Evolutionary conservation across 1,139 yeast genomes (phyloP).

Genomic region (Lodderomyces margitis): DNA sequence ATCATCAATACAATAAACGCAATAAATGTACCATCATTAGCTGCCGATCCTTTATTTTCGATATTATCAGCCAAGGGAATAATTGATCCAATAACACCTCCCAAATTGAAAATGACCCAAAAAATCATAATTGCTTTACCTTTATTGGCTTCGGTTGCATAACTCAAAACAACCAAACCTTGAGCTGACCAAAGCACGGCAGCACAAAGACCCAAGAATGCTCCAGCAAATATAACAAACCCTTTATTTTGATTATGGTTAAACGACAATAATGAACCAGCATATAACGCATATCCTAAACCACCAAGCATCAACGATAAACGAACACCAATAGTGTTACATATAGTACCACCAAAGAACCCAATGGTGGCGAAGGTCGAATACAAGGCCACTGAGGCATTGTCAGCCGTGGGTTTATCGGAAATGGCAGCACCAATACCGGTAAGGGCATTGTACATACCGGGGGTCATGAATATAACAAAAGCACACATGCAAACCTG

Average conservation of each 20-base stretch:
- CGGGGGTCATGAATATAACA: conserved; percentile 50
- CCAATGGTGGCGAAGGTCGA: conserved; percentile 58
- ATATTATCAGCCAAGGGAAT: conserved; percentile 55
- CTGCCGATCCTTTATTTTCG: conserved; percentile 35
- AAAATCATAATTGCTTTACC: conserved; percentile 56
- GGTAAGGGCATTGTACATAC: conserved; percentile 56
- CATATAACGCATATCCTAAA: conserved; percentile 54
- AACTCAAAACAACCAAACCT: conserved; percentile 56
- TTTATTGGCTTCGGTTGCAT: conserved; percentile 54
- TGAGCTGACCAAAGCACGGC: conserved; percentile 61
- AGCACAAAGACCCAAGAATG: conserved; percentile 59
- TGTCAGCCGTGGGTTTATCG: conserved; percentile 43
- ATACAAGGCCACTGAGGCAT: conserved; percentile 55
- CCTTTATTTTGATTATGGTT: conserved; percentile 49
- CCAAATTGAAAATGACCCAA: conserved; percentile 65
- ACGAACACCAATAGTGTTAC: conserved; percentile 52
- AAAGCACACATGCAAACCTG: conserved; percentile 50
- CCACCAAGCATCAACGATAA: conserved; percentile 53
- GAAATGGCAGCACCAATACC: conserved; percentile 54
- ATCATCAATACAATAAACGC: conserved; percentile 58
- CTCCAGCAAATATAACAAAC: conserved; percentile 59
- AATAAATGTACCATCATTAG: conserved; percentile 53
- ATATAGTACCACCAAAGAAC: conserved; percentile 59
- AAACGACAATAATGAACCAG: conserved; percentile 50
- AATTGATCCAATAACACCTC: conserved; percentile 58